Evolutionary conservation across 257 asterid genomes (phyloP), one percentile per base, ranked within the genome.

Genomic region (Nicotiana benthamiana): DNA sequence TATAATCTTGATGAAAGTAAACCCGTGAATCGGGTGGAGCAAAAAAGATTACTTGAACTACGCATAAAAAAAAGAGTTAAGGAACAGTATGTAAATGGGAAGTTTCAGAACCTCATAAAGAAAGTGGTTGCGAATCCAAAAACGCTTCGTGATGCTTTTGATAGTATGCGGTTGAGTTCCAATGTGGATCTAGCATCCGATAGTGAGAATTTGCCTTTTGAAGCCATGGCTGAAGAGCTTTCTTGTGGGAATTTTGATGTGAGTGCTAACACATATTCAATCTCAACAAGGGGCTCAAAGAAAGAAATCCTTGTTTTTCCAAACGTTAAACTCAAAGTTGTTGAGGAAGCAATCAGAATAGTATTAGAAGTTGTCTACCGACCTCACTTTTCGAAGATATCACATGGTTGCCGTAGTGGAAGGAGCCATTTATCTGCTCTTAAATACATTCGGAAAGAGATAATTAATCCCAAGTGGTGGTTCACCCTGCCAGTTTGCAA

Each of bases 371-470:
- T 95, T 81, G 89, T 93, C 86, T 93, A 90, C 81, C 85, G 90
- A 56, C 98, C 98, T 68, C 93, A 91, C 84, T 92, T 93, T 83
- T 93, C 97, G 28, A 92, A 86, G 91, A 91, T 95, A 75, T 95
- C 98, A 61, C 98, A 95, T 51, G 93, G 99, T 82, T 88, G 87
- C 46, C 92, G 99, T 76, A 90, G 89, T 63, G 96, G 94, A 62
- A 89, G 99, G 88, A 90, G 92, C 46, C 97, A 93, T 76, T 84
- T 86, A 85, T 93, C 99, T 67, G 99, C 98, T 79, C 87, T 93
- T 85, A 91, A 89, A 79, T 95, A 92, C 86, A 86, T 95, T 6
- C 82, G 89, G 77, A 92, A 93, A 82, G 99, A 91, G 87, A 89
- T 93, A 80, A 64, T 76, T 9, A 77, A 90, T 83, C 91, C 98